Evolutionary conservation across 441 rosid species (phyloP), one percentile per base, ranked within the genome.

Genomic region (Sinapis alba): DNA sequence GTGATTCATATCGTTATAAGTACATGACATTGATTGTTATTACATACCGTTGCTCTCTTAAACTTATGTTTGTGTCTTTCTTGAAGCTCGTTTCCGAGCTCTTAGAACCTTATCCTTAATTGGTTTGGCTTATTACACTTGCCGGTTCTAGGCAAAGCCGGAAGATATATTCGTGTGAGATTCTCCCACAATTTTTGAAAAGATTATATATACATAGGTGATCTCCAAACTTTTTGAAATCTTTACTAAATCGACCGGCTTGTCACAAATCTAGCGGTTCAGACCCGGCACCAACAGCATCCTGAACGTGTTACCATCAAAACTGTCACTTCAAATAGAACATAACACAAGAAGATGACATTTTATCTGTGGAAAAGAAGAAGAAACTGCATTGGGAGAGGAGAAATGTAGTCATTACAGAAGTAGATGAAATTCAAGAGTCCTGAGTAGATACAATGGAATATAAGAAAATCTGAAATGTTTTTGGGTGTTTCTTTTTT

Each of bases 341-440:
- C 7, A 32, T 13, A 47, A 47, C n/a, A 45, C 9, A 30, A 41
- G 54, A 60, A 28, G 54, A 41, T 7, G 30, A 36, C 47, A 9
- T 26, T 18, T 16, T 36, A 51, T 56, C 11, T 2, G 50, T 38
- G 28, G 11, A 32, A 6, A n/a, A 11, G 13, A 18, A 0, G 13
- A 30, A 20, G 0, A 53, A 26, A 54, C 10, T 6, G 34, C 9
- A n/a, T 32, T 45, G 32, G 0, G 54, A 45, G 65, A 76, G n/a
- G 65, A 20, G 70, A 76, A 53, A 3, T 28, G 6, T 20, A 15
- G 65, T 15, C 34, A 63, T 75, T 24, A 63, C 66, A 70, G 24
- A 71, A 59, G 36, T 53, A 65, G 72, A 71, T 10, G 76, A 59
- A 24, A 77, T 62, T 65, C 63, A 59, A 71, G 50, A 65, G 26